Evolutionary conservation across 768 basidiomycete genomes (phyloP), one percentile per base, ranked within the genome.

Genomic region (Trametes meyenii): DNA sequence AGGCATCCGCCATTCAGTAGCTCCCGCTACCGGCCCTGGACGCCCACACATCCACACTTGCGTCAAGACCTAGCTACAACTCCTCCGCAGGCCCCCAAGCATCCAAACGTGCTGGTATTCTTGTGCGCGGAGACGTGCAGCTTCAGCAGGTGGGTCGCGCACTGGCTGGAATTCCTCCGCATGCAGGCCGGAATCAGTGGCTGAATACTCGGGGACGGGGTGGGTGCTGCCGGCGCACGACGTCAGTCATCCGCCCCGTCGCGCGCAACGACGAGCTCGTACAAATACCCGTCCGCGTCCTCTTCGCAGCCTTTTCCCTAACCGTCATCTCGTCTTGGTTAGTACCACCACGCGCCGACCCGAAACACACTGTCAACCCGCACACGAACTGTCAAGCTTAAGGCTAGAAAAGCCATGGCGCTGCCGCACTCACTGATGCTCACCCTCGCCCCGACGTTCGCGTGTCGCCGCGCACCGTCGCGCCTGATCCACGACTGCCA

Each of bases 371-470:
- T 44, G n/a, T n/a, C 43, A 44, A 10, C 21, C 19, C 8, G 43
- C 43, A 40, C 39, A 40, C 39, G 19, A 19, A 33, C 29, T 33
- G 29, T 33, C 29, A 33, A 33, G 29, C 8, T 8, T 33, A 3
- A 33, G 8, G 29, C 29, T 33, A 8, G 8, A 33, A 44, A 10
- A n/a, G 19, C 21, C 24, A 55, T 55, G 54, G 46, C 56, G 24
- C 38, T 58, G 48, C 56, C 57, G 33, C 57, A 58, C 49, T 50
- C 42, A 6, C 49, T 56, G 45, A 56, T 50, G 58, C 58, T 50
- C 50, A 51, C 49, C 49, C 58, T 58, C 58, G 49, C 58, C n/a
- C 58, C 58, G 45, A 56, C 45, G 16, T 39, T 56, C 45, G 55
- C 45, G 19, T 48, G 45, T 19, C 42, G 58, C 35, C 51, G 51